These are phyloP conservation scores for Selenicereus undatus DNA, from an alignment of 148 eudicot species.

Conservation along the genomic window DNA sequence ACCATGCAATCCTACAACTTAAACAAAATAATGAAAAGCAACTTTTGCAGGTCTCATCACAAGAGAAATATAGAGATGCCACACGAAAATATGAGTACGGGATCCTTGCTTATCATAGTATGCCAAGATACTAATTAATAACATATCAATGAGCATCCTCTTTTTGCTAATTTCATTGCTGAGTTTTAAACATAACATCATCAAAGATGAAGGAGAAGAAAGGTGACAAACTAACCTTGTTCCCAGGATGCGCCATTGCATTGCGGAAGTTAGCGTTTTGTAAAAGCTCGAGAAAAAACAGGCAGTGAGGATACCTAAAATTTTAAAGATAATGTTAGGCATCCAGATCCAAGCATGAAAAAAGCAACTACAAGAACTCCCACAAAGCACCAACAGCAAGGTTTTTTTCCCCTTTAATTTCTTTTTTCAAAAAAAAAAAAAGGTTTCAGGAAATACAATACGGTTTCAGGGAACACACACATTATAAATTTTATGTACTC, in stretches of 20 bases:
- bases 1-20: not conserved
- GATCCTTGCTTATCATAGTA: not conserved
- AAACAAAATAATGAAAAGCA: not conserved
- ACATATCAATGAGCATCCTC: not conserved
- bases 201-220: slow-evolving; percentile 12
- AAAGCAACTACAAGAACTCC: not conserved
- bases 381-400: not conserved
- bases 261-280: slow-evolving; percentile 78
- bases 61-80: not conserved
- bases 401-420: too few species aligned
- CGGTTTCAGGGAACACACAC: slow-evolving; percentile 32
- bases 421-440: not conserved
- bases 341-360: slow-evolving; percentile 4
- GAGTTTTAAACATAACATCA: not conserved
- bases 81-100: not conserved
- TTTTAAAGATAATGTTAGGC: not conserved
- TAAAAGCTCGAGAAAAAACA: slow-evolving; percentile 87
- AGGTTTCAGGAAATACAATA: slow-evolving; percentile 13
- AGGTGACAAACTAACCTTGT: slow-evolving; percentile 50
- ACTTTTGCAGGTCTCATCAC: not conserved
- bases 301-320: slow-evolving; percentile 90
- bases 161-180: not conserved
- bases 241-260: slow-evolving; percentile 96
- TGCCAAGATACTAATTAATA: not conserved
- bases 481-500: slow-evolving; percentile 89